Evolutionary conservation across 2,329 filamentous ascomycete genomes (phyloP), one percentile per base, ranked within the genome.

Genomic region (Exophiala sp.): DNA sequence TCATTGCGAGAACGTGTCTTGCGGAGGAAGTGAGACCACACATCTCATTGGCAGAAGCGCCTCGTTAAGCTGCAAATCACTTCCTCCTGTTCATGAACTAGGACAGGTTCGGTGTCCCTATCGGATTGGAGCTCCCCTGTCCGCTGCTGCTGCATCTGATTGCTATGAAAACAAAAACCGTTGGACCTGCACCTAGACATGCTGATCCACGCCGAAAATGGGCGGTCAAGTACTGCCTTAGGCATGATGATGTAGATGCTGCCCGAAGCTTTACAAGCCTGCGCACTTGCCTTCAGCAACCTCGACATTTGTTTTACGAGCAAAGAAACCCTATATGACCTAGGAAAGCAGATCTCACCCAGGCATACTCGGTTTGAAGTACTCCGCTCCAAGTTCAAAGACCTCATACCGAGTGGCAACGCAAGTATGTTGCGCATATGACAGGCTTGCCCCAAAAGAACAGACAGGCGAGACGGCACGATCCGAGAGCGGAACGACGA

Each of bases 351-450:
- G 24, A 29, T 29, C 7, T 11, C 32, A 10, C 16, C 7, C 33
- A 44, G 49, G 18, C 20, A 45, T 34, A 46, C n/a, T 33, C 12
- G 8, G 39, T 5, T 46, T 11, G 47, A 29, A 29, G 7, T 29
- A 29, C 24, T 29, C 24, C 24, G 24, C 24, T 8, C 24, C 4
- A 11, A 33, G 42, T 45, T 21, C 42, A 33, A 21, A 32, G n/a
- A 45, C 42, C 24, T 29, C 24, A 5, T 29, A 29, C 24, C 24
- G 24, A 12, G n/a, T 42, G 16, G 18, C 50, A 41, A 52, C 32
- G 50, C 50, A 41, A 21, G 18, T 47, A 54, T 57, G 54, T 45
- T 47, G 38, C 50, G 54, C 54, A 54, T 49, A 50, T 35, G 12
- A 36, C 50, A 44, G 48, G 20, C 21, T 48, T 16, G 9, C 41